Evolutionary conservation across 2,329 filamentous ascomycete species (phyloP), one percentile per base, ranked within the genome.

Genomic region (Colletotrichum cuscutae): DNA sequence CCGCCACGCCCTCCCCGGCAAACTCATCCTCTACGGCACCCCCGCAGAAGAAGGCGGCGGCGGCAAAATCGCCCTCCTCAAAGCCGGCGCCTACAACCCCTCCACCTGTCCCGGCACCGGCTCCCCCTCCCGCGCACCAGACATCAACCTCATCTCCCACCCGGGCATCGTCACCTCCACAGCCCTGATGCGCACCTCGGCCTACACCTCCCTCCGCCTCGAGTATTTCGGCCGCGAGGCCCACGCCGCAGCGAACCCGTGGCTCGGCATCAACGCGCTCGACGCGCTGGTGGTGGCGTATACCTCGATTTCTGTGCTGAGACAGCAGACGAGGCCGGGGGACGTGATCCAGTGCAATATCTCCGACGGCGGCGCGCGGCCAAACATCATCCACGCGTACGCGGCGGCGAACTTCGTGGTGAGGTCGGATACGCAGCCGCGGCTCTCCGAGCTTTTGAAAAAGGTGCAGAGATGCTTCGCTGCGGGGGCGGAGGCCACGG

Each of bases 251-350:
- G 85, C 86, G 3, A 86, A 82, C n/a, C 89, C 89, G 0, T 91
- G 89, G 89, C 82, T 88, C 5, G 89, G 89, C 0, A 83, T 88
- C 75, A 91, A 91, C 76, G 89, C 89, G 0, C 83, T 91, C 0
- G 89, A 91, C 75, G 89, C 89, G 0, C 76, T 89, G 26, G 81
- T 91, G 2, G 81, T 83, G 0, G 85, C 83, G 0, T 88, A 88
- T 75, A 85, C 84, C 65, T 82, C 81, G 56, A 78, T 91, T 4
- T 85, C 86, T 0, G 82, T 88, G 0, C 81, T 91, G 6, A 84
- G 89, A 1, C 89, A 91, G 77, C 89, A 91, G 77, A 84, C 88
- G 4, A 83, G 85, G 74, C 86, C 89, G 0, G 85, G 86, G 4
- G 86, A 87, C 67, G 79, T 86, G 7, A 84, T 88, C 74, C 80